Base-by-base conservation (phyloP, 139 green algal genomes). In the Gonium pectorale region DNA sequence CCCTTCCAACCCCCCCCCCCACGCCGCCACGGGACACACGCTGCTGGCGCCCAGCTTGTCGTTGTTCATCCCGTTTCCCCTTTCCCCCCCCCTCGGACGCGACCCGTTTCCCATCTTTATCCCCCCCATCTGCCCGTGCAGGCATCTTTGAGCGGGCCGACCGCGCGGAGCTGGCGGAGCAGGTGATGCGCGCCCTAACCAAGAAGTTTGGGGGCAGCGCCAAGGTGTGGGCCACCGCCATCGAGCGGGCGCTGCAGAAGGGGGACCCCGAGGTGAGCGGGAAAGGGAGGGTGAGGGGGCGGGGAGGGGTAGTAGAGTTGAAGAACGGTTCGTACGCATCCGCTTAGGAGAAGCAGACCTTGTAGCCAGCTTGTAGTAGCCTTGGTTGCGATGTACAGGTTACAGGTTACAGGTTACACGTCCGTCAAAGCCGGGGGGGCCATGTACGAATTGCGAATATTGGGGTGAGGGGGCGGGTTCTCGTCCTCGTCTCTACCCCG, bases 211-310 rank as follows among this genome's bases (percentile, higher is more conserved):
- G 86, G 33, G 88, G 79, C 21, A 97, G 91, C 81, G 84, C 77
- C 62, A 98, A 99, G 91, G 94, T 97, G 29, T 99, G 96, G 96
- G 88, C 97, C 77, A 67, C 88, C 3, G 79, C 89, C 6, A 80
- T 98, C 3, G 74, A 91, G 63, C 86, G 89, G 54, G 80, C 89
- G 66, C 87, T 98, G 29, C 71, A 46, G 7, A 74, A 85, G 21
- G 59, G 29, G n/a, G 82, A 78, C 49, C 77, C 43, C 21, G 85
- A 89, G 43, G 81, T 69, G 46, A 63, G 67, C 8, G 13, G 31
- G 27, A 24, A 69, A 56, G 67, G 5, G 40, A 19, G 67, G 27
- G 5, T 29, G 1, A 33, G 4, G 41, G 56, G 68, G 52, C 13
- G 29, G 69, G 59, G 40, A 60, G 46, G 31, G 17, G 13, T 56